phyloP scores from a whole-genome alignment of 192 early-diverging fungal genomes.

The Umbelopsis vinacea region DNA sequence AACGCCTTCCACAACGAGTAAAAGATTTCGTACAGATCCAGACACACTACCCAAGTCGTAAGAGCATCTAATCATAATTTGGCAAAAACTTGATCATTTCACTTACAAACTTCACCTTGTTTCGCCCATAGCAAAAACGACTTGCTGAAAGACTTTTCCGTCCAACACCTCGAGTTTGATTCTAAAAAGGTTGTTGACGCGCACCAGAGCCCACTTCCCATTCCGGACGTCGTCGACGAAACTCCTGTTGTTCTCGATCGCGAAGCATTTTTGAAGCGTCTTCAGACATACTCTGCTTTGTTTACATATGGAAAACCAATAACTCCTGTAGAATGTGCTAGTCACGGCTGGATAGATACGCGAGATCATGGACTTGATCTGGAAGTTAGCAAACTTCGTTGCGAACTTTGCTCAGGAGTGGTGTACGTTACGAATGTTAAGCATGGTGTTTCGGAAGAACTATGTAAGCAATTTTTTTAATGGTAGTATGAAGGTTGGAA shows the following conservation, averaged over 20 bases:
- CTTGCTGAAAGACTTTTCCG: neutral
- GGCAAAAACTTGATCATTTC: neutral
- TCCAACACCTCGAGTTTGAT: neutral
- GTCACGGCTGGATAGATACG: conserved; percentile 10
- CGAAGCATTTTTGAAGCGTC: conserved; percentile 1
- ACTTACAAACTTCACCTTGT: neutral
- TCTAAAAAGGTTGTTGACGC: neutral
- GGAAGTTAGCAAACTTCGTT: conserved; percentile 8
- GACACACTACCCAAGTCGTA: neutral
- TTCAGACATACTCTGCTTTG: conserved; percentile 11
- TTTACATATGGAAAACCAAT: conserved; percentile 17
- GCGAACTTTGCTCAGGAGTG: conserved; percentile 5
- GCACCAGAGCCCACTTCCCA: neutral
- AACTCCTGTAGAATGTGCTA: conserved; percentile 6
- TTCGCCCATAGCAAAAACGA: neutral
- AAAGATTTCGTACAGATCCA: neutral
- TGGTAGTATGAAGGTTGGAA: neutral
- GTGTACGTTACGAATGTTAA: conserved; percentile 1
- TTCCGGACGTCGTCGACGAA: neutral
- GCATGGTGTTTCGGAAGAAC: conserved; percentile 2
- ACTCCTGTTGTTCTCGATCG: conserved; percentile 10
- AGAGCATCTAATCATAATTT: neutral
- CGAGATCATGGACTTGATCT: neutral
- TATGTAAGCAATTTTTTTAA: neutral
- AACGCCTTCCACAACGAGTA: neutral